phyloP scores from a whole-genome alignment of 1,284 basidiomycete species.

The Pseudozyma tsukubaensis region DNA sequence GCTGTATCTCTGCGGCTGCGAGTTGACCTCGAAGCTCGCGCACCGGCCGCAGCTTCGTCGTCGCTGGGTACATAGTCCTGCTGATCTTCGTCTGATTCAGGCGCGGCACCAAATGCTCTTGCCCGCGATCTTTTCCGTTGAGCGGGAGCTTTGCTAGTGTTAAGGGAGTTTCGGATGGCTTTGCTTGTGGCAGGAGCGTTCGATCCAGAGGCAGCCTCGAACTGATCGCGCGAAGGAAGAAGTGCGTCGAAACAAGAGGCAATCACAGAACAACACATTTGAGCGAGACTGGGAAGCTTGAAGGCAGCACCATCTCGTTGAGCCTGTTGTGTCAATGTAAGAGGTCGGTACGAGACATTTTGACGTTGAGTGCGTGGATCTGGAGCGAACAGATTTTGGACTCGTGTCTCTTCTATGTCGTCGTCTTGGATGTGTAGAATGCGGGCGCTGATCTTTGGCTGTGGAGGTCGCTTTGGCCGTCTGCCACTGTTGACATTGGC shows the following conservation, averaged over 20 bases:
- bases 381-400: slow-evolving; percentile 38
- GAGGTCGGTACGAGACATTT: slow-evolving; percentile 31
- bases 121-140: slow-evolving; percentile 20
- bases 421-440: slow-evolving; percentile 30
- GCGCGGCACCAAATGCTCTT: slow-evolving; percentile 34
- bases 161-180: slow-evolving; percentile 13
- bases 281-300: slow-evolving; percentile 18
- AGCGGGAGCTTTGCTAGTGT: neutral
- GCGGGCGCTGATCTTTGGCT: slow-evolving; percentile 31
- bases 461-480: slow-evolving; percentile 10
- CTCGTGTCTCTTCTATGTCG: slow-evolving; percentile 30
- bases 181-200: neutral
- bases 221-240: slow-evolving; percentile 31
- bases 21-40: slow-evolving; percentile 5
- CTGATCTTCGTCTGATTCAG: slow-evolving; percentile 34
- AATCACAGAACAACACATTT: slow-evolving; percentile 24
- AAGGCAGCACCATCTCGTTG: slow-evolving; percentile 21
- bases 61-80: slow-evolving; percentile 39
- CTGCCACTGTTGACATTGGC: neutral
- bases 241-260: slow-evolving; percentile 35
- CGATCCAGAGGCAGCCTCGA: slow-evolving; percentile 18
- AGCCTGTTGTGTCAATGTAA: slow-evolving; percentile 24
- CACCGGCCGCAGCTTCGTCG: neutral
- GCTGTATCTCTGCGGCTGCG: slow-evolving; percentile 5
- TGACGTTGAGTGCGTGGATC: slow-evolving; percentile 18